These are phyloP conservation scores for Chlorella vulgaris DNA, from an alignment of 139 green algal species.

Conservation along the genomic window DNA sequence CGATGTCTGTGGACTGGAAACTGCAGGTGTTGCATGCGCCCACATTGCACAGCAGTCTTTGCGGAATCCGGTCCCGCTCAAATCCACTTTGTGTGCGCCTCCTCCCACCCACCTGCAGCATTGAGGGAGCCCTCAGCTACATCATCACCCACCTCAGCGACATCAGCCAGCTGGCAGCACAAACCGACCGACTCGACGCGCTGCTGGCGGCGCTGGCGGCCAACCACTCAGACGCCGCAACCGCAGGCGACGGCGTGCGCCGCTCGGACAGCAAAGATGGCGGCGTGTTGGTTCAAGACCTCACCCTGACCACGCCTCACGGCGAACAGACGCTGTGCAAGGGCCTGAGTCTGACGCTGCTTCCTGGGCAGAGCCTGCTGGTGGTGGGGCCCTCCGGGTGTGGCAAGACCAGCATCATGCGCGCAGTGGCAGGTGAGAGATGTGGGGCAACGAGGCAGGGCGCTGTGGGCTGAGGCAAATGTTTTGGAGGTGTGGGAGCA, in stretches of 20 bases:
- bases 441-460: background rate
- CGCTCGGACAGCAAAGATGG: background rate
- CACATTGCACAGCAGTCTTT: background rate
- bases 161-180: constrained; percentile 69
- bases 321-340: constrained; percentile 35
- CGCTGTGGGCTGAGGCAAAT: too few relatives aligned
- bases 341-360: constrained; percentile 52
- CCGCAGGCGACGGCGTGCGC: too few relatives aligned
- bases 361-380: constrained; percentile 42
- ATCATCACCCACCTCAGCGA: constrained; percentile 59
- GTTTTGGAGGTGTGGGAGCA: background rate
- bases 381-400: background rate
- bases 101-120: constrained; percentile 34
- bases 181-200: constrained; percentile 72
- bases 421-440: background rate
- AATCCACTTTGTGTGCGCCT: background rate
- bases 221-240: background rate
- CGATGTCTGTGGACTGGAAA: too few relatives aligned
- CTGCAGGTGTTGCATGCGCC: background rate
- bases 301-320: constrained; percentile 48
- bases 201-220: constrained; percentile 43
- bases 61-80: background rate
- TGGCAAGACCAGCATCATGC: constrained; percentile 10
- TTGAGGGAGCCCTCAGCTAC: constrained; percentile 65
- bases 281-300: constrained; percentile 31